Evolutionary conservation across 768 basidiomycete genomes (phyloP), one percentile per base, ranked within the genome.

Genomic region (Sarcodon aspratus): DNA sequence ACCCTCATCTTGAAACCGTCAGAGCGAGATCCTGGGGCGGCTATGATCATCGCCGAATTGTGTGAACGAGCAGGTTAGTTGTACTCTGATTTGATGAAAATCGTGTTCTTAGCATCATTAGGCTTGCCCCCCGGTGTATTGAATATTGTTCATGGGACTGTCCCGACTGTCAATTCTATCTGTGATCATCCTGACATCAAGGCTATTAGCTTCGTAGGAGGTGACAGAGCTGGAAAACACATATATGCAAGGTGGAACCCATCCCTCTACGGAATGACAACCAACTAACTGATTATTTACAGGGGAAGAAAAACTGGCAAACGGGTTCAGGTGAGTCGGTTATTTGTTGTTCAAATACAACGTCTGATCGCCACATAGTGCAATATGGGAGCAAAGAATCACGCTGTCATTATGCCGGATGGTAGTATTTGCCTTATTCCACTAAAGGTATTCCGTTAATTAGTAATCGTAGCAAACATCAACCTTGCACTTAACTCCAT

Each of bases 21-120:
- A 1, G 95, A 99, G 63, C 82, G 95, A 21, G 94, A 96, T 61
- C 95, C 95, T 11, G 95, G 95, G 44, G 95, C 96, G 11, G 85
- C 92, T 6, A 93, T 96, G 85, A 95, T 99, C 48, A 92, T 99
- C 52, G 92, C 93, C 33, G 95, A 99, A 66, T 75, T 97, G 3
- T 92, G 89, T 60, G 80, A 89, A 64, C 80, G 79, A 48, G 92
- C 95, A 49, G 40, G 40, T 13, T 17, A 42, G 37, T 38, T 38
- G 89, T 79, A 79, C 44, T 55, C 64, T 52, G 9, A 34, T 47
- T 48, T 36, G 13, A n/a, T n/a, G 5, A 13, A 11, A 12, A 48
- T 48, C 42, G 8, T n/a, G 44, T 12, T 31, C 17, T 35, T 27
- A 6, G 15, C 31, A 44, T n/a, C 32, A 82, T 42, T 5, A 42